phyloP scores from a whole-genome alignment of 441 rosid genomes.

The Erodium texanum region DNA sequence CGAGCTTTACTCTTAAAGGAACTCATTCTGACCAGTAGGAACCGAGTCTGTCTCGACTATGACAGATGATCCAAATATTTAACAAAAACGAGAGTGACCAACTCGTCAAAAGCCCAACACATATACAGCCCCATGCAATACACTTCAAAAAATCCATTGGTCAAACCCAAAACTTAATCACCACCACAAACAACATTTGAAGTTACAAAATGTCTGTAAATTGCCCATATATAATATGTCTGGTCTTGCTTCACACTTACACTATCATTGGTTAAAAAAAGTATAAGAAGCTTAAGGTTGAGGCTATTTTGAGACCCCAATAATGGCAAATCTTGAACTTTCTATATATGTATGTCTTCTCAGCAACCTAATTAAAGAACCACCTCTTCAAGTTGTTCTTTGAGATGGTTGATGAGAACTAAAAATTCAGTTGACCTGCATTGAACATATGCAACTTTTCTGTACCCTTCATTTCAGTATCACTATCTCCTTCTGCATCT shows the following conservation, averaged over 20 bases:
- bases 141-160: too few relatives aligned
- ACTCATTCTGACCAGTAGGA: too few relatives aligned
- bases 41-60: too few relatives aligned
- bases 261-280: not conserved
- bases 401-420: not conserved
- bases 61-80: too few relatives aligned
- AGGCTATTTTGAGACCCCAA: not conserved
- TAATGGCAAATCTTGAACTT: not conserved
- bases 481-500: not conserved
- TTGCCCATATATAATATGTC: not conserved
- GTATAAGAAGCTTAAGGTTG: not conserved
- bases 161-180: not conserved
- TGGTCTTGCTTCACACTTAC: not conserved
- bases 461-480: slow-evolving; percentile 5
- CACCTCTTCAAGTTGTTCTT: not conserved
- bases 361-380: slow-evolving; percentile 1
- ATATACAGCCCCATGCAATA: too few relatives aligned
- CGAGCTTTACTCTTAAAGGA: too few relatives aligned
- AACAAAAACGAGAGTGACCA: too few relatives aligned
- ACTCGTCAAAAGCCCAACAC: too few relatives aligned
- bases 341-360: not conserved
- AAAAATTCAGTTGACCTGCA: not conserved
- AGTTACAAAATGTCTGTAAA: not conserved
- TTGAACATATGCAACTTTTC: not conserved
- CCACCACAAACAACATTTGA: not conserved